Base-by-base conservation (phyloP, 2,329 filamentous ascomycete genomes). In the Endocalyx cinctus region DNA sequence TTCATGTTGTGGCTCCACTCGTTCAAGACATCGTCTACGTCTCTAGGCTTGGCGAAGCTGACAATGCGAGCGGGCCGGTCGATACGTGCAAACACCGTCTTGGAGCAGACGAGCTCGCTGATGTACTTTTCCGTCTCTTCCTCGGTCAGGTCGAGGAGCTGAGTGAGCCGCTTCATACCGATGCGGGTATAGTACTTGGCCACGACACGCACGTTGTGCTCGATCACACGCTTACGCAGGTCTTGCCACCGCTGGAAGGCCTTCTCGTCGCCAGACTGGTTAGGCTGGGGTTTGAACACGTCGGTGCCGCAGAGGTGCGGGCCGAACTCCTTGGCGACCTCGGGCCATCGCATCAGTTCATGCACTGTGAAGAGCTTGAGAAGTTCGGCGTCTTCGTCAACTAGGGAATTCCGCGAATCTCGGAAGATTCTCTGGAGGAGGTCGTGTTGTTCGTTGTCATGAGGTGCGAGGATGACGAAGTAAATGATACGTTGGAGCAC, bases 1-100 rank as follows among this genome's bases (percentile, higher is more conserved):
- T 92, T 94, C 87, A 95, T 97, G 63, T 96, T 95, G 54, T 86
- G 83, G 60, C 88, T 95, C 92, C 92, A 98, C 66, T 98, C 92
- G 57, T 98, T 98, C 55, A 98, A 69, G 33, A 96, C 81, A 62
- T 98, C 92, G 57, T 98, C 92, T 2, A 89, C 87, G 62, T 95
- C 89, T 45, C 90, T 79, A 33, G 89, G 87, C 73, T 94, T 92
- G 43, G 90, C 88, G 57, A 98, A 98, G 62, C 74, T 95, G 53
- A 98, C 88, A 41, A 97, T 77, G 38, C 86, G 77, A 5, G 92
- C 92, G 0, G 92, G 92, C 29, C 92, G 79, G 61, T 98, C 92
- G 52, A 98, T 98, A 66, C 94, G 94, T 43, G 92, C 92, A 55
- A 92, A 95, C 43, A 98, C 90, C 6, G 92, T 98, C 79, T 97